A percentile compares a stretch with the other conserved stretches of the same genome.
phyloP scores from a whole-genome alignment of 768 basidiomycete species.

The Lactarius hatsudake region DNA sequence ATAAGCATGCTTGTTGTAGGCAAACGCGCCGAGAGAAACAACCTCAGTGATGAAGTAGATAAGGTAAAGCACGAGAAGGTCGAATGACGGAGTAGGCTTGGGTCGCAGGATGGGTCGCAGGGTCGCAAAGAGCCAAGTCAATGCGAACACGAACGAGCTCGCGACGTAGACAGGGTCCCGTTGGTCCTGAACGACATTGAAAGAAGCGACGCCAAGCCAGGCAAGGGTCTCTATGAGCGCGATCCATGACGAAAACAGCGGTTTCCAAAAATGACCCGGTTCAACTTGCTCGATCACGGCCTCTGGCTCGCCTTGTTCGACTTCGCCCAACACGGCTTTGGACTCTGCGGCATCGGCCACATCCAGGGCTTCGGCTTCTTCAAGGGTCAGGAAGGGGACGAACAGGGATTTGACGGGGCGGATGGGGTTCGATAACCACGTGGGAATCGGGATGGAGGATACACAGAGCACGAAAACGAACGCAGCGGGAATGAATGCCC shows the following conservation, averaged over 20 bases:
- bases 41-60: slow-evolving; percentile 45
- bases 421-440: slow-evolving; percentile 28
- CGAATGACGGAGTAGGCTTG: slow-evolving; percentile 56
- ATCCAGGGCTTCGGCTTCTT: slow-evolving; percentile 26
- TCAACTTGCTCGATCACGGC: slow-evolving; percentile 25
- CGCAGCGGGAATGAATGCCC: slow-evolving; percentile 46
- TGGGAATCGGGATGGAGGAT: slow-evolving; percentile 26
- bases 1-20: slow-evolving; percentile 50
- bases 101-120: slow-evolving; percentile 53
- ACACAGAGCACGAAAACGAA: slow-evolving; percentile 47
- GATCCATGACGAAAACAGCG: slow-evolving; percentile 51
- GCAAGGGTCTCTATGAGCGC: slow-evolving; percentile 54
- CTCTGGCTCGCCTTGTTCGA: background rate
- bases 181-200: slow-evolving; percentile 40
- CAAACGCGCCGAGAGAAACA: slow-evolving; percentile 50
- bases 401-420: slow-evolving; percentile 34
- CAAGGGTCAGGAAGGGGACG: slow-evolving; percentile 44
- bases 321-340: slow-evolving; percentile 2
- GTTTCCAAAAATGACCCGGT: slow-evolving; percentile 54
- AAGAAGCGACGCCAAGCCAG: slow-evolving; percentile 64
- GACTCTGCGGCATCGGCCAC: background rate
- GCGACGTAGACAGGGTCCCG: slow-evolving; percentile 36
- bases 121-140: slow-evolving; percentile 66
- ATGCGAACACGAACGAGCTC: slow-evolving; percentile 47
- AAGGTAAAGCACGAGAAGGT: slow-evolving; percentile 58